phyloP scores from a whole-genome alignment of 805 yeast species.

The Yarrowia yakushimensis region DNA sequence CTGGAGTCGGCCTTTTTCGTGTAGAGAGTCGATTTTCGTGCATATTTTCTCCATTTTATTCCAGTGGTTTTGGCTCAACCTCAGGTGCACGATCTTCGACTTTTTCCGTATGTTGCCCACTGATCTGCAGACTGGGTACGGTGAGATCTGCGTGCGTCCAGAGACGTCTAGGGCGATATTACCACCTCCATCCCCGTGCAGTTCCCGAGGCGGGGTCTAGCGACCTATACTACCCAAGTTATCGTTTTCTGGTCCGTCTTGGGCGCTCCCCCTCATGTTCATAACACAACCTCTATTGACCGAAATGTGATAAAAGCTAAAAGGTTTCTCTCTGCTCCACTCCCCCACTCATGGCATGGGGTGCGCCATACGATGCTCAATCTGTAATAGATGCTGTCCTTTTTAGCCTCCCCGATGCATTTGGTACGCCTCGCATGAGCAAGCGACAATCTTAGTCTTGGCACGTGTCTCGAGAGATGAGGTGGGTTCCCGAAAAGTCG shows the following conservation, averaged over 20 bases:
- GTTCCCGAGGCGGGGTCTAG: no score
- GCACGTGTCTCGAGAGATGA: not conserved
- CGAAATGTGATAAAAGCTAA: slow-evolving; percentile 7
- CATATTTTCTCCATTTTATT: not conserved
- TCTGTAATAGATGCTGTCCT: not conserved
- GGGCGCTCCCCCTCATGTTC: not conserved
- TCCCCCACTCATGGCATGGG: not conserved
- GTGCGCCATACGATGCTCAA: slow-evolving; percentile 1
- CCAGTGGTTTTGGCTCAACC: no score
- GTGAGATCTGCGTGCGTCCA: not conserved
- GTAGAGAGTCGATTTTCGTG: no score
- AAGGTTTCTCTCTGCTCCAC: not conserved
- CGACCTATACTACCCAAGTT: no score
- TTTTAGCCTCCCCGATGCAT: not conserved
- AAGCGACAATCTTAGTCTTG: slow-evolving; percentile 13
- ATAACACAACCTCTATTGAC: not conserved
- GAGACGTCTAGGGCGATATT: not conserved
- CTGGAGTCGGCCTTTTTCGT: no score
- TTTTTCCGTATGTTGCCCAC: not conserved
- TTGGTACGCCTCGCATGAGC: not conserved
- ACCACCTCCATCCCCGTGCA: not conserved
- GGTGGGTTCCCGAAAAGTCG: not conserved
- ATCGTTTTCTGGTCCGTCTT: no score
- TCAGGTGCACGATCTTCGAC: not conserved
- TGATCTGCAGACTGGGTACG: no score